Evolutionary conservation across 495 filamentous ascomycete genomes (phyloP), one percentile per base, ranked within the genome.

Genomic region (Aspergillus sparsus): DNA sequence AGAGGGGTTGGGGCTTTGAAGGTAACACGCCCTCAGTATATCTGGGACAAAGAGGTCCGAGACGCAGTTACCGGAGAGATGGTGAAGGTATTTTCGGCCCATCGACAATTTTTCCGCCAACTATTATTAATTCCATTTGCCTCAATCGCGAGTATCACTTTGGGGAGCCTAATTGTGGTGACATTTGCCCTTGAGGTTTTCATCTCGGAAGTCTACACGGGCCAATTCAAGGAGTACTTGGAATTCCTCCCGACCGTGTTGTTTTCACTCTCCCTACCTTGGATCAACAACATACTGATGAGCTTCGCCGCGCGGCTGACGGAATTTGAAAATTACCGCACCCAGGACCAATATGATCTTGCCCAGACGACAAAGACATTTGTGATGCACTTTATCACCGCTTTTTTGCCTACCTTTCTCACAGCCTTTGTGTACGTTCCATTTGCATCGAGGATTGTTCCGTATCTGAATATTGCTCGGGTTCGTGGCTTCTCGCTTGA

Each of bases 391-490:
- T 95, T 97, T 69, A 94, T 98, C 72, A 96, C 91, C 13, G 92
- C 93, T 0, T 98, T 97, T 68, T 83, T 97, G 5, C 89, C 91
- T 0, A 88, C 97, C 35, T 88, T 96, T 71, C 80, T 98, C 4
- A 98, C 93, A 0, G 92, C 94, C 3, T 98, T 97, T 66, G 85
- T 98, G 53, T 98, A 98, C 63, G 90, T 98, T 12, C 94, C 93
- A 0, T 98, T 98, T 71, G 94, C 89, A 9, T 85, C 83, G 59
- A 65, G 88, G 39, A 84, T 98, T 39, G 86, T 96, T 0, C 93
- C 94, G 0, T 86, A 92, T 62, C 82, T 98, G 10, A 86, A 96
- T 67, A 68, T 97, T 46, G 89, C 96, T 66, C 81, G 82, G 53
- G 65, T 87, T 9, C 46, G 37, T 0, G 62, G 62, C 2, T 12